Evolutionary conservation across 805 yeast genomes (phyloP).

Genomic region (Kodamaea neixiangensis): DNA sequence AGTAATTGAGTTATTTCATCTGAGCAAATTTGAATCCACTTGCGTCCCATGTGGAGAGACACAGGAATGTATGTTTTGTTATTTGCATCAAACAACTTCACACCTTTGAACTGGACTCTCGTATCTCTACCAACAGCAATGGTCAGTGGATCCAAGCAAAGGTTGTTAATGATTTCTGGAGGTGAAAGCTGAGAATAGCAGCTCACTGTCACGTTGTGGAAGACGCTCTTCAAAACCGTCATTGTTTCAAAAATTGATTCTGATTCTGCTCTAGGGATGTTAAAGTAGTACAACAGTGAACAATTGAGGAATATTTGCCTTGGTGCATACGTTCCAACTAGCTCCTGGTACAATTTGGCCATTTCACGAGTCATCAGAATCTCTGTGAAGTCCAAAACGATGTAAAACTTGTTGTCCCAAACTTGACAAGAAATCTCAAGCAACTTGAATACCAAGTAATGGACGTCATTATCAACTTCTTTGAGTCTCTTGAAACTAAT

Average conservation of each 20-base stretch:
- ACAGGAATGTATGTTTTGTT: conserved; percentile 59
- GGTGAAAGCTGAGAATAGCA: conserved; percentile 36
- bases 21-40: conserved; percentile 54
- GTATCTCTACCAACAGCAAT: conserved; percentile 37
- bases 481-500: conserved; percentile 42
- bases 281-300: conserved; percentile 52
- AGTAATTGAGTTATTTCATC: conserved; percentile 23
- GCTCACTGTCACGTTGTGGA: background rate
- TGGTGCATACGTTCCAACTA: conserved; percentile 51
- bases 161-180: conserved; percentile 32
- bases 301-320: conserved; percentile 54
- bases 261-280: conserved; percentile 36
- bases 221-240: conserved; percentile 21
- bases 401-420: conserved; percentile 66
- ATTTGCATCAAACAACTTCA: conserved; percentile 48
- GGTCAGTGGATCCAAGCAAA: conserved; percentile 39
- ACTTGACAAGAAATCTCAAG: conserved; percentile 68
- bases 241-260: conserved; percentile 21
- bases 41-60: conserved; percentile 67
- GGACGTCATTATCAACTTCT: conserved; percentile 42
- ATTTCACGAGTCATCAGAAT: conserved; percentile 36
- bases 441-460: conserved; percentile 56
- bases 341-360: conserved; percentile 29
- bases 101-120: conserved; percentile 35
- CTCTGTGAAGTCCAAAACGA: conserved; percentile 71